Conservation (phyloP, 495 filamentous ascomycete species). For the Aspergillus sclerotioniger region DNA sequence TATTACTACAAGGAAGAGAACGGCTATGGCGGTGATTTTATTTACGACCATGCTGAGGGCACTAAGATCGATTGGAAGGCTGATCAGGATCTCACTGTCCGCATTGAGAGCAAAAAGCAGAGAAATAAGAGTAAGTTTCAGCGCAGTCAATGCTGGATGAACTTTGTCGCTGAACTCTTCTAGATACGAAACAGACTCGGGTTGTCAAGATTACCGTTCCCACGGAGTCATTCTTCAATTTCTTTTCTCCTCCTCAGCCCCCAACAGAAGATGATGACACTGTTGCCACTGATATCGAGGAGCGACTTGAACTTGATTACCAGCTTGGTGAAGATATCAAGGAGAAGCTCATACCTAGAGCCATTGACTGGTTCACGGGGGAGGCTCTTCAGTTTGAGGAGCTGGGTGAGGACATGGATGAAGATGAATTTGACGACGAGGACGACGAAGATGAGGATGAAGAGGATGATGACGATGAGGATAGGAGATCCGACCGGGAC, state of each 20-base stretch:
- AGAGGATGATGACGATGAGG: constrained; percentile 70
- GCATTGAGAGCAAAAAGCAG: constrained; percentile 99
- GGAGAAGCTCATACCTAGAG: constrained; percentile 98
- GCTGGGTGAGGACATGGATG: constrained; percentile 80
- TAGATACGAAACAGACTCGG: constrained; percentile 98
- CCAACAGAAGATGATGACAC: constrained; percentile 75
- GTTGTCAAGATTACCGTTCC: constrained; percentile 98
- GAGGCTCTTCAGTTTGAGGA: constrained; percentile 98
- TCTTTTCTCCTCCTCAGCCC: constrained; percentile 93
- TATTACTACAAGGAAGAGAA: constrained; percentile 99
- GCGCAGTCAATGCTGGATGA: background rate
- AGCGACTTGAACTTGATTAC: constrained; percentile 97
- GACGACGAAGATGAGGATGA: constrained; percentile 88
- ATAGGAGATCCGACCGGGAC: constrained; percentile 49
- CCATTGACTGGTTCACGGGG: constrained; percentile 99
- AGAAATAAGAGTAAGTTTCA: constrained; percentile 88
- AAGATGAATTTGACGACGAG: constrained; percentile 87
- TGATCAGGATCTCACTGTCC: constrained; percentile 88
- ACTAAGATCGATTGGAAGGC: constrained; percentile 97
- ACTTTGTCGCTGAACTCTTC: background rate
- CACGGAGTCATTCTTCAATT: constrained; percentile 99
- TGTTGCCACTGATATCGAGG: constrained; percentile 86
- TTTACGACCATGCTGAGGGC: constrained; percentile 98
- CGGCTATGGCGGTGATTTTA: constrained; percentile 97
- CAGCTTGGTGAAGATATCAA: constrained; percentile 99